These are phyloP conservation scores for Populus hybrid DNA, from an alignment of 441 rosid species.

Conservation along the genomic window DNA sequence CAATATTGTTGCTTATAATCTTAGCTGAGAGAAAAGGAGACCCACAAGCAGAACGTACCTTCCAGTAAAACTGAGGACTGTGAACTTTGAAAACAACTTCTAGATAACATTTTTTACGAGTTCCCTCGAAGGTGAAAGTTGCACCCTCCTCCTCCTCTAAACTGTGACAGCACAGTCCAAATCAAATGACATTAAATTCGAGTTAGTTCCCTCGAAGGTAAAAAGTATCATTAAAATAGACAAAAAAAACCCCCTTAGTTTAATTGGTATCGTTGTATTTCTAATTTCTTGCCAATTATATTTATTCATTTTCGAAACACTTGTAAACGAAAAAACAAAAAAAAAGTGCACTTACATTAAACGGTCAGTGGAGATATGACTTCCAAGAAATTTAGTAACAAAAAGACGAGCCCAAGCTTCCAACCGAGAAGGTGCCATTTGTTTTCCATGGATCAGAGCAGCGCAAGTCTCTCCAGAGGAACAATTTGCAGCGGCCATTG, in stretches of 20 bases:
- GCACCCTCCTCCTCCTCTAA: slow-evolving; percentile 81
- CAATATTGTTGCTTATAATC: too few relatives aligned
- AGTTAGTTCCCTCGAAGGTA: too few relatives aligned
- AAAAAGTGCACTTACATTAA: slow-evolving; percentile 55
- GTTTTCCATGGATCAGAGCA: slow-evolving; percentile 45
- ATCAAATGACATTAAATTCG: too few relatives aligned
- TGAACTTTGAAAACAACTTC: slow-evolving; percentile 55
- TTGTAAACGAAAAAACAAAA: background rate
- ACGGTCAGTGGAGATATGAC: slow-evolving; percentile 57
- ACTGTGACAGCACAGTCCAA: slow-evolving; percentile 27
- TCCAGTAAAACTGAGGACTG: slow-evolving; percentile 87
- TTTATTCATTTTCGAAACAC: background rate
- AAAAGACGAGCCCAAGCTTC: slow-evolving; percentile 69
- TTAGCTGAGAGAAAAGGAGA: background rate
- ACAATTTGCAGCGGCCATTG: slow-evolving; percentile 44
- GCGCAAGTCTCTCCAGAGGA: slow-evolving; percentile 40
- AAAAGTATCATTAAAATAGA: too few relatives aligned
- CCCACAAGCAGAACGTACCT: slow-evolving; percentile 38
- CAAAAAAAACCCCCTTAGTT: too few relatives aligned
- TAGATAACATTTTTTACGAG: slow-evolving; percentile 26
- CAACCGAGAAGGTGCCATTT: slow-evolving; percentile 56
- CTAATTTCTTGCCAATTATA: too few relatives aligned
- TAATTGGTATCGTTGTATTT: too few relatives aligned
- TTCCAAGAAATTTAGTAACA: slow-evolving; percentile 60
- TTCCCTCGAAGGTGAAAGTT: slow-evolving; percentile 55